Base-by-base conservation (phyloP, 345 rosid genomes). In the Ceriops zippeliana region DNA sequence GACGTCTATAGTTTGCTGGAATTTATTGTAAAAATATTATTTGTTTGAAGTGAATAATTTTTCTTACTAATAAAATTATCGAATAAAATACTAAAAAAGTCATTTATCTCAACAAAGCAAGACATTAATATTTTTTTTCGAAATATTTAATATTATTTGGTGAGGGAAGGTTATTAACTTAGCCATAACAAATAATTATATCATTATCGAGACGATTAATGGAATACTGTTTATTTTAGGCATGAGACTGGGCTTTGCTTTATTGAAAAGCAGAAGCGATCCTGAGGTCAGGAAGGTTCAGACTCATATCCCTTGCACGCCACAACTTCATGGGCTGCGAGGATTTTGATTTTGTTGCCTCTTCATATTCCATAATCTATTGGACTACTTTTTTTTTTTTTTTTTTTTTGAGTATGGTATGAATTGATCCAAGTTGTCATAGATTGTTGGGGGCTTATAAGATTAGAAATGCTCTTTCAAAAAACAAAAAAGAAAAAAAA, bases 281-380 rank as follows among this genome's bases (percentile, higher is more conserved):
- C 49, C 49, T 3, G 49, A 13, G 49, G 49, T 13, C 49, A 42
- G 49, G 17, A 42, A 42, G 5, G 17, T 13, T 13, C 19, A 11
- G 2, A 16, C 7, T 22, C 35, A 27, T n/a, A 22, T 59, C 2
- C 35, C 77, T 73, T 73, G 67, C 57, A 73, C 77, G 77, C 62
- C 22, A 28, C 22, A 52, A 32, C 57, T 54, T 67, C 58, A 66
- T 27, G 21, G 34, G 42, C 47, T 17, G 11, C 9, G 51, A 61
- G 38, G 54, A 34, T 60, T 73, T n/a, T 60, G 30, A 54, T 54
- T 22, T n/a, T 24, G 58, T 11, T 22, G 58, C 27, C 27, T n/a
- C 28, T 13, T 42, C 46, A 2, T 42, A 11, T 10, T 42, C 5
- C 47, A 0, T 42, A 42, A 42, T 13, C 3, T 42, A 17, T 42